Evolutionary conservation across 2,329 filamentous ascomycete species (phyloP).

Genomic region (Fusarium coffeatum): DNA sequence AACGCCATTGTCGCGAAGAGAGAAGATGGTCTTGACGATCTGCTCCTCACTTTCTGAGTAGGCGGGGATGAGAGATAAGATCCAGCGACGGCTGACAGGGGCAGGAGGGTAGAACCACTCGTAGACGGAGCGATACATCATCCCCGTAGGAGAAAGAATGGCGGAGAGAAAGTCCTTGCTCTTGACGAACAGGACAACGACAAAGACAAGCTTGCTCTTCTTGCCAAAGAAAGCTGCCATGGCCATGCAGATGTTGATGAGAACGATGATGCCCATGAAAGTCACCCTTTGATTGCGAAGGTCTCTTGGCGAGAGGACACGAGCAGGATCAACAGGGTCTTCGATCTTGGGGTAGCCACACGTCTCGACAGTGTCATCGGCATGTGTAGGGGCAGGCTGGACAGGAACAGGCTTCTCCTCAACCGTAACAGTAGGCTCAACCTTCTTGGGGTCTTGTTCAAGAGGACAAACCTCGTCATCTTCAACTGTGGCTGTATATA

Average conservation of each 20-base stretch:
- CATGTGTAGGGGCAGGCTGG: background rate
- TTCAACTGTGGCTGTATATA: background rate
- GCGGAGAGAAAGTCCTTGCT: conserved; percentile 41
- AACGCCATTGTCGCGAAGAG: conserved; percentile 37
- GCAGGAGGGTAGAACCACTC: conserved; percentile 13
- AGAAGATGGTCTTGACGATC: conserved; percentile 42
- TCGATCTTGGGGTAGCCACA: conserved; percentile 34
- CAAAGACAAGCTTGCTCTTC: conserved; percentile 34
- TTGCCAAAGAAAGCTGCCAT: conserved; percentile 31
- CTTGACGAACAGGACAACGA: conserved; percentile 35
- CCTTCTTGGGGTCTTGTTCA: background rate
- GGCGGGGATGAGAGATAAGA: conserved; percentile 38
- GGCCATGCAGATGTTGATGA: conserved; percentile 35
- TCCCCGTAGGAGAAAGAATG: conserved; percentile 28
- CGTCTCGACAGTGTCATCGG: conserved; percentile 23
- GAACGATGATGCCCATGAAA: conserved; percentile 28
- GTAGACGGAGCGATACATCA: conserved; percentile 8
- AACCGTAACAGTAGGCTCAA: background rate
- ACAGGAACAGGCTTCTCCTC: background rate
- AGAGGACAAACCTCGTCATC: conserved; percentile 9
- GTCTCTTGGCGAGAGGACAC: conserved; percentile 18
- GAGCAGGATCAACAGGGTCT: conserved; percentile 34
- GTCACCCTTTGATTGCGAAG: conserved; percentile 33
- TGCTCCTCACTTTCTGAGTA: conserved; percentile 43
- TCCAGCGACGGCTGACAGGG: conserved; percentile 24